Evolutionary conservation across 2,329 filamentous ascomycete genomes (phyloP), one percentile per base, ranked within the genome.

Genomic region (Colletotrichum sp.): DNA sequence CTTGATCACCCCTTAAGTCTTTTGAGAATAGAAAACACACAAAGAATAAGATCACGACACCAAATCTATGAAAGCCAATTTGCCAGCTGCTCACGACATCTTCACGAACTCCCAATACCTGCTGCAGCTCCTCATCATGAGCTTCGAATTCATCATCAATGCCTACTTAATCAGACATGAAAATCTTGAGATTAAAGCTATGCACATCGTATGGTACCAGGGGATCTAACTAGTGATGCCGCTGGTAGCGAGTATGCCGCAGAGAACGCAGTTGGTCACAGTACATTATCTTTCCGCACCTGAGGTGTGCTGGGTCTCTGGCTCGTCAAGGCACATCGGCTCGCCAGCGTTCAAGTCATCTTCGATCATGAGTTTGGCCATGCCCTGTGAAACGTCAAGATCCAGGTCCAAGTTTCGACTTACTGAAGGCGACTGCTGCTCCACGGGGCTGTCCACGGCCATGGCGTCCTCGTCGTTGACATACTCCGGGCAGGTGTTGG

Each of bases 111-210:
- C 36, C 18, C 4, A 0, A 39, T 18, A 39, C 36, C 8, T 36
- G 13, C 34, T 36, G 34, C 6, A 12, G 15, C 34, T 36, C 13
- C 34, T 36, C 34, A 34, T 34, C 32, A 34, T 34, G 32, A 34
- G 32, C 32, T 34, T 34, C 32, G 32, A 34, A 34, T 34, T 34
- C 32, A 9, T 34, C 32, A 34, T 18, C 22, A 22, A 22, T 43
- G 36, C 18, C 36, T 43, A 43, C 1, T 16, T 1, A 18, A 43
- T 3, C 5, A 18, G 36, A 1, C 1, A 1, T 3, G 8, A 18
- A 43, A 43, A 43, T 9, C 1, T 43, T 5, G 36, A 43, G 9
- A 43, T 8, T 1, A 48, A 9, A 48, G 39, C 3, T 48, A 12
- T n/a, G 1, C 18, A 48, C 2, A 48, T 5, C n/a, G 6, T 3